Evolutionary conservation across 345 rosid genomes (phyloP), one percentile per base, ranked within the genome.

Genomic region (Adansonia digitata): DNA sequence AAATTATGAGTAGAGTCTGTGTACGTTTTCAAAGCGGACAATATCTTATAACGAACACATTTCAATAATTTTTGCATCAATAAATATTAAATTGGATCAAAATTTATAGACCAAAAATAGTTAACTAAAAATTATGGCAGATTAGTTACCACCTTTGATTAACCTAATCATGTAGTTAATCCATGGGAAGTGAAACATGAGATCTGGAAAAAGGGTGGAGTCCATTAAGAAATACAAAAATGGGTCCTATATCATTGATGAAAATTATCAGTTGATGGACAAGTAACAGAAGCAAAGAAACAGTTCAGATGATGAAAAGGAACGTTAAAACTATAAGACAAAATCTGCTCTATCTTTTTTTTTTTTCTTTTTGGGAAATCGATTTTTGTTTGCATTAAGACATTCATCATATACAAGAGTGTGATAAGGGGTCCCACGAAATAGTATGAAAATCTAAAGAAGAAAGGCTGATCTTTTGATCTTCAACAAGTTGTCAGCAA

Each of bases 401-500:
- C 61, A 73, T 45, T 35, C 51, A 42, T 42, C 46, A 42, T 11
- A 42, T 42, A 42, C 2, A 10, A 29, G 57, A 4, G 53, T 65
- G 31, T 7, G 49, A 22, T 24, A 66, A 31, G 1, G 63, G 62
- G 72, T 0, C 71, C 71, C 71, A 74, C 43, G 66, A 40, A 78
- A 52, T 31, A 73, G 72, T 59, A 65, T 75, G 77, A 77, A 82
- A 78, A 84, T 84, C 82, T 82, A 78, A 68, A 81, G 78, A 76
- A 67, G 13, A 76, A 70, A 73, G 62, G 51, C 20, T 59, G 74
- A 62, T 59, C 40, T 72, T 68, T 64, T 27, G 12, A 4, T 14
- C 17, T 15, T 13, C 20, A 56, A 60, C 72, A 77, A 84, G 84
- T 83, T 84, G 89, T 82, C 86, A 82, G 86, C 82, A 76, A 78